These are phyloP conservation scores for Herpetomonas samuelpessoai DNA, from an alignment of 208 protist species.

Conservation along the genomic window DNA sequence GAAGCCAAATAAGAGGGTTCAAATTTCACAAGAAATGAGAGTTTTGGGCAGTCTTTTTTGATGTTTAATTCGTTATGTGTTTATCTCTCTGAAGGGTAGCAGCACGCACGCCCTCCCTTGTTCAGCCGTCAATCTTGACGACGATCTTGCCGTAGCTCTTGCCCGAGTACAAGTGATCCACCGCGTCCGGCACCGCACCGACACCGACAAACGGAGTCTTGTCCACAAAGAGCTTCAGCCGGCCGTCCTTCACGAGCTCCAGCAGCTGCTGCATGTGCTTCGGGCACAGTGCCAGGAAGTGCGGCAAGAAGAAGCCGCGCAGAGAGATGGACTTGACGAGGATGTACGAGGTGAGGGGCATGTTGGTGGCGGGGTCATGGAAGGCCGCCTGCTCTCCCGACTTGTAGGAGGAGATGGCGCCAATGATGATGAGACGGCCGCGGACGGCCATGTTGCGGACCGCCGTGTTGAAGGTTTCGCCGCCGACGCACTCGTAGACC, in stretches of 20 bases:
- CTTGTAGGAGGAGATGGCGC: conserved; percentile 71
- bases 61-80: too few relatives aligned
- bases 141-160: conserved; percentile 69
- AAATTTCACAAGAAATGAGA: too few relatives aligned
- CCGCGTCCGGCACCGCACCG: conserved; percentile 49
- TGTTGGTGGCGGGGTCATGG: conserved; percentile 1
- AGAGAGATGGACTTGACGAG: conserved; percentile 28
- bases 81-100: too few relatives aligned
- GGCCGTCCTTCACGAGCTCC: conserved; percentile 12
- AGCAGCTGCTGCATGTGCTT: conserved; percentile 33
- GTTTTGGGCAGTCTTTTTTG: too few relatives aligned
- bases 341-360: conserved; percentile 10
- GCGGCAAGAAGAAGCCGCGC: conserved; percentile 50
- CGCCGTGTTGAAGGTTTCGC: conserved; percentile 66
- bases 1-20: too few relatives aligned
- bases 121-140: conserved; percentile 22
- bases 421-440: conserved; percentile 76
- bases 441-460: conserved; percentile 60
- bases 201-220: conserved; percentile 49
- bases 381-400: conserved; percentile 7
- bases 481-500: conserved; percentile 87
- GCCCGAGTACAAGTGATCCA: conserved; percentile 69
- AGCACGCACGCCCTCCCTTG: conserved; percentile 5
- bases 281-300: conserved; percentile 14
- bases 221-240: conserved; percentile 31